Evolutionary conservation across 2,329 filamentous ascomycete genomes (phyloP).

Genomic region (Cladosporium sp.): DNA sequence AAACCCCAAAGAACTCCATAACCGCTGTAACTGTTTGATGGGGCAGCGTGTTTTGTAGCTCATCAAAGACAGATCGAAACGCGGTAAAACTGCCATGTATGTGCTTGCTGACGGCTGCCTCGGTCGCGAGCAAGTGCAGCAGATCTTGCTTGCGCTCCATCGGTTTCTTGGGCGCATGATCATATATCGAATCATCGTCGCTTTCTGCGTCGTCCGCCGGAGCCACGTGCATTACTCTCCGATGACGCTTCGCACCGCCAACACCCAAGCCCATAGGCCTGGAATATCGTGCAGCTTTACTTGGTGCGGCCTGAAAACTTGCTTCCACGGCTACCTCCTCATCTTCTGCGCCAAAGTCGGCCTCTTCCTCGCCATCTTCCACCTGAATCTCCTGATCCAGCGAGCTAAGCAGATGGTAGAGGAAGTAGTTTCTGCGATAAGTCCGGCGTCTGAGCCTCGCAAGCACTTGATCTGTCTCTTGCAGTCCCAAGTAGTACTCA

Average conservation of each 20-base stretch:
- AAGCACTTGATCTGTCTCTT: neutral
- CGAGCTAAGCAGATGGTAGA: constrained; percentile 47
- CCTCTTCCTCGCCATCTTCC: constrained; percentile 43
- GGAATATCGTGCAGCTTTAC: neutral
- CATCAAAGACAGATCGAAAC: constrained; percentile 59
- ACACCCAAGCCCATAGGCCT: neutral
- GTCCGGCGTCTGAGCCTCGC: neutral
- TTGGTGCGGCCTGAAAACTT: neutral
- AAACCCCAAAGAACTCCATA: constrained; percentile 60
- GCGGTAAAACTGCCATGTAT: constrained; percentile 54
- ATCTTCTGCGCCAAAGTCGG: constrained; percentile 33
- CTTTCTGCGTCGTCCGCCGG: constrained; percentile 37
- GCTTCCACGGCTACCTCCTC: neutral
- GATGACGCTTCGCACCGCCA: constrained; percentile 1
- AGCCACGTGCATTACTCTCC: neutral
- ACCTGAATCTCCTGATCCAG: neutral
- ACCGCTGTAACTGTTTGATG: constrained; percentile 61
- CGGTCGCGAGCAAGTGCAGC: constrained; percentile 57
- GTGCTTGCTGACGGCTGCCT: constrained; percentile 53
- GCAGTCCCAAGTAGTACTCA: constrained; percentile 45
- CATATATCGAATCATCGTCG: constrained; percentile 41
- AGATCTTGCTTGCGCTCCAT: constrained; percentile 57
- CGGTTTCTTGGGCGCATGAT: constrained; percentile 41
- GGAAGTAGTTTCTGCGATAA: constrained; percentile 49
- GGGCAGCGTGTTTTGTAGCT: constrained; percentile 59